These are phyloP conservation scores for Pseudozyma thailandica DNA, from an alignment of 1,284 basidiomycete species.

Conservation along the genomic window DNA sequence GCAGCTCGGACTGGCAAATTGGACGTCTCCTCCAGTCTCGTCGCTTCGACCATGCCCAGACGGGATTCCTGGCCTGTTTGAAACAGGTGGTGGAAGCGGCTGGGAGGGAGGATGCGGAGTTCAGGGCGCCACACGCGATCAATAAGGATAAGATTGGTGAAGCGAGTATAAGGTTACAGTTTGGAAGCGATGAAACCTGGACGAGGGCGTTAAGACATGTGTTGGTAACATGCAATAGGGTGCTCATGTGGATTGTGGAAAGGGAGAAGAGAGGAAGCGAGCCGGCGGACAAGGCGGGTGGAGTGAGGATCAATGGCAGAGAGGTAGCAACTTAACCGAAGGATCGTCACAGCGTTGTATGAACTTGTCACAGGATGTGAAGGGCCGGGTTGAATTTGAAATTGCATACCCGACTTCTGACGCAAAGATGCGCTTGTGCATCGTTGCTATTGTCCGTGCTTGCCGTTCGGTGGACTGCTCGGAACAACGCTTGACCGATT, in stretches of 20 bases:
- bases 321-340: background rate
- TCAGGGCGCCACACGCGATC: constrained; percentile 90
- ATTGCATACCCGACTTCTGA: background rate
- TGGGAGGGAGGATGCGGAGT: constrained; percentile 74
- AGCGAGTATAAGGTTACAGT: constrained; percentile 90
- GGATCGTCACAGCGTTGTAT: background rate
- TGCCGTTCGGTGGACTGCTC: no score
- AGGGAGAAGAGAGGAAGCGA: constrained; percentile 12
- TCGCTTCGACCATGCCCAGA: constrained; percentile 94
- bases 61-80: constrained; percentile 92
- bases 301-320: constrained; percentile 18
- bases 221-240: constrained; percentile 74
- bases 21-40: constrained; percentile 90
- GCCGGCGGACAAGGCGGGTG: background rate
- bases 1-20: constrained; percentile 75
- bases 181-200: constrained; percentile 90
- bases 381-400: background rate
- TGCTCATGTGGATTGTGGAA: constrained; percentile 45
- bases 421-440: background rate
- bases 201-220: constrained; percentile 92
- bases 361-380: background rate
- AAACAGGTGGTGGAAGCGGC: constrained; percentile 88
- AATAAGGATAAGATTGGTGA: constrained; percentile 94
- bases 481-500: no score
- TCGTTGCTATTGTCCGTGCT: no score